Percentiles rank a stretch among this genome's conserved stretches.
These are phyloP conservation scores for Rosa chinensis DNA, from an alignment of 306 rosid species.

Conservation along the genomic window DNA sequence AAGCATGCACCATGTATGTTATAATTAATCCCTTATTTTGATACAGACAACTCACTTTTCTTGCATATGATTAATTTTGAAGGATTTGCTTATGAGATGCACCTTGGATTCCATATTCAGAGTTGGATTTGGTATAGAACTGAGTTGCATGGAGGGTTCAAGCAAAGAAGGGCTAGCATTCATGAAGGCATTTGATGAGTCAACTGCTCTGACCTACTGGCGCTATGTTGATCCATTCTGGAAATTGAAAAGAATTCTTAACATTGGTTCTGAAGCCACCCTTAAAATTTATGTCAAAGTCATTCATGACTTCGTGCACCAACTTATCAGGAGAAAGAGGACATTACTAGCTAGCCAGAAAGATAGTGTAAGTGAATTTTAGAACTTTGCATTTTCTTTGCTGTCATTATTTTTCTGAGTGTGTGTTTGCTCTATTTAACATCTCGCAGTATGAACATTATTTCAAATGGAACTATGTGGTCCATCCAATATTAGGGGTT, in stretches of 20 bases:
- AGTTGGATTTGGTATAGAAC: conserved; percentile 82
- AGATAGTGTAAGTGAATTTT: conserved; percentile 45
- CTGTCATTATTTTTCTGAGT: neutral
- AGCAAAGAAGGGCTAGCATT: conserved; percentile 56
- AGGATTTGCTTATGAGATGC: conserved; percentile 75
- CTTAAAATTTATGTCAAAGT: conserved; percentile 49
- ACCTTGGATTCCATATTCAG: conserved; percentile 78
- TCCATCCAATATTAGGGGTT: neutral
- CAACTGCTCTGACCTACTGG: conserved; percentile 54
- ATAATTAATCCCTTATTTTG: neutral
- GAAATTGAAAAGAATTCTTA: conserved; percentile 59
- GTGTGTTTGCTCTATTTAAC: neutral
- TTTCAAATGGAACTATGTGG: neutral
- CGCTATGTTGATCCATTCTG: conserved; percentile 73
- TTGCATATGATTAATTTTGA: neutral
- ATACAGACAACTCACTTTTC: neutral
- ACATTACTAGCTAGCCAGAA: conserved; percentile 28
- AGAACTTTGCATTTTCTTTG: neutral
- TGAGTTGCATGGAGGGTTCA: conserved; percentile 70
- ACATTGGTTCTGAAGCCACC: conserved; percentile 65
- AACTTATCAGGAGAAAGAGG: conserved; percentile 45
- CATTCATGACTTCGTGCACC: conserved; percentile 51
- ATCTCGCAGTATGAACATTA: no score
- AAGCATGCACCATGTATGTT: neutral
- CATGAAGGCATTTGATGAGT: conserved; percentile 76